A percentile compares a stretch with the other conserved stretches of the same genome.
These are phyloP conservation scores for Colletotrichum musicola DNA, from an alignment of 2,329 filamentous ascomycete genomes.

Conservation along the genomic window DNA sequence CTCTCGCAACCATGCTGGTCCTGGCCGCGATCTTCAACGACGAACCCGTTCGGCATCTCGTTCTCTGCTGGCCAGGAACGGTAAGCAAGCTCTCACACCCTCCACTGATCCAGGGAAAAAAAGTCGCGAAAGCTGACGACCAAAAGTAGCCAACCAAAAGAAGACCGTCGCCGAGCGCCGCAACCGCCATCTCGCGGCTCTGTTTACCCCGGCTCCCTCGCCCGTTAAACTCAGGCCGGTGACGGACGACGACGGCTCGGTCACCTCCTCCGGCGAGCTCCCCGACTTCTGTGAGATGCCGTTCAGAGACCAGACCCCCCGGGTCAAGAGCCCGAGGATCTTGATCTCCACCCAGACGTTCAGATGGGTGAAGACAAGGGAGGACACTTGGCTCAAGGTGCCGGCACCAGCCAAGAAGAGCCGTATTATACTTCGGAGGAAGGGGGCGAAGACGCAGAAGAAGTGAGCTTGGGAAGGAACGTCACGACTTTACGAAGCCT, in stretches of 20 bases:
- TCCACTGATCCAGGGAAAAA: background rate
- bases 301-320: background rate
- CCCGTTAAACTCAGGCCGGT: background rate
- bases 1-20: background rate
- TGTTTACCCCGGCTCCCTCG: background rate
- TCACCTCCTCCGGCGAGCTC: background rate
- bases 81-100: background rate
- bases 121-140: background rate
- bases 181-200: background rate
- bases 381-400: background rate
- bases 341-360: slow-evolving; percentile 16
- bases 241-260: background rate
- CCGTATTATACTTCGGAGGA: background rate
- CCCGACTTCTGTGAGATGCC: background rate
- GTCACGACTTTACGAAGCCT: background rate
- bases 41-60: background rate
- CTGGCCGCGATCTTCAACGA: background rate
- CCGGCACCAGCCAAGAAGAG: background rate
- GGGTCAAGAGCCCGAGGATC: slow-evolving; percentile 5
- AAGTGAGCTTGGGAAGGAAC: background rate
- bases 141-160: background rate
- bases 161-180: background rate
- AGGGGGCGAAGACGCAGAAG: background rate
- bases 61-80: background rate
- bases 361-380: slow-evolving; percentile 2